Evolutionary conservation across 768 basidiomycete species (phyloP), one percentile per base, ranked within the genome.

Genomic region (Phaeotremella fagi): DNA sequence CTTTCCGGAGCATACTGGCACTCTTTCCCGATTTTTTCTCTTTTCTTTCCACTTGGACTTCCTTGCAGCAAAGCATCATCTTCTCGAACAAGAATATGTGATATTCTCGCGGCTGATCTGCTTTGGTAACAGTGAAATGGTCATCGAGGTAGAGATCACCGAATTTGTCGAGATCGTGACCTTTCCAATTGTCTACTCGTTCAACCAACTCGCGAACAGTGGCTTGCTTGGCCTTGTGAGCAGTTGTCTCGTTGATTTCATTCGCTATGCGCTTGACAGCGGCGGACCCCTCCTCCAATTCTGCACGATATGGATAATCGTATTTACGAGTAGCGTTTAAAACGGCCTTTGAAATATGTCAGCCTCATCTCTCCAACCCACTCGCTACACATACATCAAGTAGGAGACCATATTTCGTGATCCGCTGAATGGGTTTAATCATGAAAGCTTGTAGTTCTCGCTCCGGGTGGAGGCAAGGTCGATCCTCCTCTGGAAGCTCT

Each of bases 61-160:
- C 95, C 74, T 98, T 98, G 80, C 95, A 98, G 76, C 95, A 99
- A 20, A 98, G 81, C 61, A 99, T 90, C 75, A 99, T 99, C 78
- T 90, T 90, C 78, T 98, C 92, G 62, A 99, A 99, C 29, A 99
- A 79, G 80, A 97, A 99, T 53, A 99, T 92, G 63, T 94, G 90
- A 67, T 98, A 98, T 75, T 99, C 95, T 63, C 95, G 83, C 73
- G 97, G 91, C 66, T 91, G 87, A 54, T 92, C 91, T 45, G 86
- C 87, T 76, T 98, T 99, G 64, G 87, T 94, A 53, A 98, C 95
- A 53, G 85, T 83, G 75, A 98, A 98, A 51, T 90, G 82, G 72
- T 97, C 95, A 72, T 98, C 92, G 26, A 98, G 82, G 28, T 94
- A 80, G 49, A 99, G 85, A 62, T 88, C 84, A 55, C 95, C 95